Evolutionary conservation across 306 rosid genomes (phyloP).

Genomic region (Nissolia schottii): DNA sequence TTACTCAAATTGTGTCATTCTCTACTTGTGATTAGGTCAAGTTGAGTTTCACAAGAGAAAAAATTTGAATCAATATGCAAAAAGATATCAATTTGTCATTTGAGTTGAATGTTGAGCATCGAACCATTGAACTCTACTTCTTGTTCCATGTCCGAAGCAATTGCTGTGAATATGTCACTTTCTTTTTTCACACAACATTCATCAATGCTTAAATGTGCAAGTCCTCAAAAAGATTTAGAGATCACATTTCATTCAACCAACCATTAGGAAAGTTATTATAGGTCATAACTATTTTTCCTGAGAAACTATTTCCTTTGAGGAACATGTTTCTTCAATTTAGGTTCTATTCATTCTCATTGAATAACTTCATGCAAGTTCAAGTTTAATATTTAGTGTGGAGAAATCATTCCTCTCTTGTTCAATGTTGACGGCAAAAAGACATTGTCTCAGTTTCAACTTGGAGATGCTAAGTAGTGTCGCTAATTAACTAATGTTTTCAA

Average conservation of each 20-base stretch:
- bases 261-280: constrained; percentile 57
- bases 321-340: constrained; percentile 55
- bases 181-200: constrained; percentile 39
- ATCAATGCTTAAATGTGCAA: constrained; percentile 32
- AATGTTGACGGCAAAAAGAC: constrained; percentile 69
- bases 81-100: constrained; percentile 47
- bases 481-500: constrained; percentile 15
- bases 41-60: constrained; percentile 55
- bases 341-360: constrained; percentile 60
- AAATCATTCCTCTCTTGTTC: constrained; percentile 53
- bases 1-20: constrained; percentile 55
- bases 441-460: constrained; percentile 57
- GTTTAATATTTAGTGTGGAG: constrained; percentile 74
- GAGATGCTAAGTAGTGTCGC: constrained; percentile 55
- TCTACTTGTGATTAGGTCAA: constrained; percentile 48
- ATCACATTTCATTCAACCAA: constrained; percentile 64
- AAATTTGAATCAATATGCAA: constrained; percentile 50
- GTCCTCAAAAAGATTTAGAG: constrained; percentile 66
- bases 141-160: constrained; percentile 49
- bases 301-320: constrained; percentile 53
- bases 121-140: constrained; percentile 45
- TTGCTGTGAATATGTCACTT: constrained; percentile 58
- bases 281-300: constrained; percentile 42
- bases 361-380: constrained; percentile 75
- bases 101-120: constrained; percentile 47